Evolutionary conservation across 805 yeast genomes (phyloP).

Genomic region (Saccharomycopsis sp.): DNA sequence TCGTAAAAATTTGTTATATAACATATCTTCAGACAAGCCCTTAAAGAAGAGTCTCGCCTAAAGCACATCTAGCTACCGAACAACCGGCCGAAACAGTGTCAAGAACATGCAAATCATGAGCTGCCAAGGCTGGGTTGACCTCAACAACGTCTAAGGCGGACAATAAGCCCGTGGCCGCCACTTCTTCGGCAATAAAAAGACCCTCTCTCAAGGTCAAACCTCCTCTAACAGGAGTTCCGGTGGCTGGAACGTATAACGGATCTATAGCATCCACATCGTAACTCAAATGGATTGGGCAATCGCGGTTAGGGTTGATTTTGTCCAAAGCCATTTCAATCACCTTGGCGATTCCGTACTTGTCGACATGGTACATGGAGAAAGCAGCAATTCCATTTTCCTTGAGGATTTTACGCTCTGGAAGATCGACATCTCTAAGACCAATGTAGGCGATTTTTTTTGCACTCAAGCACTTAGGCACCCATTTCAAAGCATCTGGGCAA

Average conservation of each 20-base stretch:
- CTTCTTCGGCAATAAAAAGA: constrained; percentile 81
- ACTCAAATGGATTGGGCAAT: constrained; percentile 77
- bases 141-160: constrained; percentile 89
- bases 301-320: constrained; percentile 62
- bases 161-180: constrained; percentile 84
- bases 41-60: constrained; percentile 81
- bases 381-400: constrained; percentile 70
- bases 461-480: constrained; percentile 70
- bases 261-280: constrained; percentile 97
- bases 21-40: too few relatives aligned
- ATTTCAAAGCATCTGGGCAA: constrained; percentile 67
- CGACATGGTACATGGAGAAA: constrained; percentile 92
- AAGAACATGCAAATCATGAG: constrained; percentile 62
- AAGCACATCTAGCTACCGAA: constrained; percentile 86
- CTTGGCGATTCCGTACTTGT: constrained; percentile 83
- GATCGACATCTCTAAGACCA: constrained; percentile 90
- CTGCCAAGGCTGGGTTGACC: constrained; percentile 83
- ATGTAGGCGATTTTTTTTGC: constrained; percentile 78
- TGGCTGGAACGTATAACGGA: constrained; percentile 90
- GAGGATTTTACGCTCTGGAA: constrained; percentile 71
- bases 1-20: too few relatives aligned
- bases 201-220: constrained; percentile 95
- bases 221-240: constrained; percentile 97
- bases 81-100: constrained; percentile 89
- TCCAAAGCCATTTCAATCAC: constrained; percentile 90